Evolutionary conservation across 257 asterid genomes (phyloP).

Genomic region (Penstemon eatonii): DNA sequence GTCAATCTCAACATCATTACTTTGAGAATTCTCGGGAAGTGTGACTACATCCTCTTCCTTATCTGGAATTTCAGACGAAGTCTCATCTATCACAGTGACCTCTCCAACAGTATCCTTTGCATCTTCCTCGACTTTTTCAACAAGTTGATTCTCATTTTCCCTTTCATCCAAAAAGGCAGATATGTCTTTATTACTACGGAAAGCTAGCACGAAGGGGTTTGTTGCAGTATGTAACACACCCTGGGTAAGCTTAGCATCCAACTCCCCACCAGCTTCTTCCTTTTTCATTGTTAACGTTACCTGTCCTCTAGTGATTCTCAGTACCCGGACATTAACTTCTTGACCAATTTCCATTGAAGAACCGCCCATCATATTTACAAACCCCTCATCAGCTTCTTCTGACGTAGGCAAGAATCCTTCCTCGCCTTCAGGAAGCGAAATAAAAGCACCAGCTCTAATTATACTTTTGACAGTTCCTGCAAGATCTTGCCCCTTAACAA

Average conservation of each 20-base stretch:
- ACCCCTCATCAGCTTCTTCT: conserved; percentile 72
- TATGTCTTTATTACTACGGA: conserved; percentile 62
- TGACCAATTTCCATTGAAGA: conserved; percentile 80
- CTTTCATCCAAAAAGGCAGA: conserved; percentile 72
- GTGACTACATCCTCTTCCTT: conserved; percentile 35
- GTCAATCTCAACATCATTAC: conserved; percentile 30
- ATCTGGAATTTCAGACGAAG: conserved; percentile 28
- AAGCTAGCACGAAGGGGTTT: conserved; percentile 84
- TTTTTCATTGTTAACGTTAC: conserved; percentile 89
- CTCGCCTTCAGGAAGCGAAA: conserved; percentile 94
- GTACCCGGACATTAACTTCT: conserved; percentile 83
- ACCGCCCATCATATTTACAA: conserved; percentile 59
- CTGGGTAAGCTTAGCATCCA: conserved; percentile 57
- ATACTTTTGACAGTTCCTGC: conserved; percentile 83
- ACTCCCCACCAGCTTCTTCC: conserved; percentile 54
- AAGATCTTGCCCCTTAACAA: conserved; percentile 77
- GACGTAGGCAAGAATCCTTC: conserved; percentile 89
- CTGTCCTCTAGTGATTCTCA: conserved; percentile 77
- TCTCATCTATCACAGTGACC: conserved; percentile 12
- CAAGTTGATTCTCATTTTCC: conserved; percentile 42
- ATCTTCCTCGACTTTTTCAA: conserved; percentile 36
- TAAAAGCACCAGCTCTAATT: conserved; percentile 79
- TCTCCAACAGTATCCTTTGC: conserved; percentile 20
- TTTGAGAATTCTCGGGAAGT: conserved; percentile 27
- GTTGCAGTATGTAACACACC: conserved; percentile 69